phyloP scores from a whole-genome alignment of 108 stramenopile genomes.

The Nannochloropsis gaditana region DNA sequence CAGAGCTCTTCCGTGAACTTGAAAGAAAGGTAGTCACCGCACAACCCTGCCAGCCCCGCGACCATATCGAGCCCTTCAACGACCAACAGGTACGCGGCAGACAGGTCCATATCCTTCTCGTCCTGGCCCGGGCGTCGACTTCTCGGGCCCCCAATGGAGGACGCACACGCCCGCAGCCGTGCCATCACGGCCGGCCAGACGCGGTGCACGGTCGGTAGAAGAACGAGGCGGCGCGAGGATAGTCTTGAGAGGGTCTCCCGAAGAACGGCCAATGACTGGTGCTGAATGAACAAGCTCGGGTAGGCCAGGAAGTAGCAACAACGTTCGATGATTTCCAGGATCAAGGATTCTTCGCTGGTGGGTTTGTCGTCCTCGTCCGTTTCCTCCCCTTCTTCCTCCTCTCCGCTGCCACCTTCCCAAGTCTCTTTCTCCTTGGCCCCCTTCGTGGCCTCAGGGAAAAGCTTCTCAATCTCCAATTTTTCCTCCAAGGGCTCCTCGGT shows the following conservation, averaged over 20 bases:
- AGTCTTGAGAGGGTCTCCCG: background rate
- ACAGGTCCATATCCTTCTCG: background rate
- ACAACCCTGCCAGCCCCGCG: background rate
- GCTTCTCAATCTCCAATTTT: constrained; percentile 10
- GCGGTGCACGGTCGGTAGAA: background rate
- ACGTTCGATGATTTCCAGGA: constrained; percentile 17
- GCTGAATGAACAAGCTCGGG: background rate
- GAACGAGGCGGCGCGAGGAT: background rate
- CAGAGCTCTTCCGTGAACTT: constrained; percentile 14
- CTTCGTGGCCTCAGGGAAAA: background rate
- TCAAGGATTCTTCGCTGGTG: background rate
- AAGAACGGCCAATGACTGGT: background rate
- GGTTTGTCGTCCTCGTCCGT: background rate
- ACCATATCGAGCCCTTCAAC: background rate
- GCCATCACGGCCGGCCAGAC: background rate
- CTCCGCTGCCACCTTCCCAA: background rate
- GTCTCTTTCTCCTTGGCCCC: background rate
- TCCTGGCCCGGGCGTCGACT: background rate
- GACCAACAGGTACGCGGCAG: background rate
- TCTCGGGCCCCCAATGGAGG: background rate
- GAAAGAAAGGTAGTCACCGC: background rate
- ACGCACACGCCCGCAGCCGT: background rate
- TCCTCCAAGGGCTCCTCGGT: background rate
- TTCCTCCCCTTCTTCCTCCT: background rate
- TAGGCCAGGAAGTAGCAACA: background rate